Evolutionary conservation across 768 basidiomycete genomes (phyloP).

Genomic region (Termitomyces sp.): DNA sequence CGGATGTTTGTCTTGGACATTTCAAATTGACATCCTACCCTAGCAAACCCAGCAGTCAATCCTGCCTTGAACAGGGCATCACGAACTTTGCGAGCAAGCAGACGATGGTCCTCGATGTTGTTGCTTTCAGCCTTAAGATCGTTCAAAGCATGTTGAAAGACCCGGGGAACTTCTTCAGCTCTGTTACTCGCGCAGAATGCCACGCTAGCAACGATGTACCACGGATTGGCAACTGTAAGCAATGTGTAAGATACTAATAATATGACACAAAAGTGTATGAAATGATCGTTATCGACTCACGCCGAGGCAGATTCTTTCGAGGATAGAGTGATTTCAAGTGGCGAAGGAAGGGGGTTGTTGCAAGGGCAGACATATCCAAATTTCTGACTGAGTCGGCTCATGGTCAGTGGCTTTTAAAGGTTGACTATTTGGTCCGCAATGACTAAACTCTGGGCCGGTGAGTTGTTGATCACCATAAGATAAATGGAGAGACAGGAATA

Average conservation of each 20-base stretch:
- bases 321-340: conserved; percentile 47
- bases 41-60: conserved; percentile 53
- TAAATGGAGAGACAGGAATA: background rate
- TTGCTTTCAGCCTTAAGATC: conserved; percentile 32
- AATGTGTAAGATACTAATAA: too few relatives aligned
- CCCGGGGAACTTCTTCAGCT: conserved; percentile 52
- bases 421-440: background rate
- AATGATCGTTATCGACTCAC: conserved; percentile 4
- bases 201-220: conserved; percentile 57
- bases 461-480: background rate
- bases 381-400: background rate
- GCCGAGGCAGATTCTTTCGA: conserved; percentile 7
- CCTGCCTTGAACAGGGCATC: conserved; percentile 63
- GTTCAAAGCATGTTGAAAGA: conserved; percentile 46
- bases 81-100: conserved; percentile 49
- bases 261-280: background rate
- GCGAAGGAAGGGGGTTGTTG: conserved; percentile 27
- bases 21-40: conserved; percentile 30
- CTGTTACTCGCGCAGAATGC: conserved; percentile 55
- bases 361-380: conserved; percentile 20
- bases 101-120: conserved; percentile 30
- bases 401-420: background rate
- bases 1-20: too few relatives aligned
- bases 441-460: background rate
- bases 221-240: conserved; percentile 35